Conservation (phyloP, 352 stramenopile species). For the Globisporangium orthogonon region DNA sequence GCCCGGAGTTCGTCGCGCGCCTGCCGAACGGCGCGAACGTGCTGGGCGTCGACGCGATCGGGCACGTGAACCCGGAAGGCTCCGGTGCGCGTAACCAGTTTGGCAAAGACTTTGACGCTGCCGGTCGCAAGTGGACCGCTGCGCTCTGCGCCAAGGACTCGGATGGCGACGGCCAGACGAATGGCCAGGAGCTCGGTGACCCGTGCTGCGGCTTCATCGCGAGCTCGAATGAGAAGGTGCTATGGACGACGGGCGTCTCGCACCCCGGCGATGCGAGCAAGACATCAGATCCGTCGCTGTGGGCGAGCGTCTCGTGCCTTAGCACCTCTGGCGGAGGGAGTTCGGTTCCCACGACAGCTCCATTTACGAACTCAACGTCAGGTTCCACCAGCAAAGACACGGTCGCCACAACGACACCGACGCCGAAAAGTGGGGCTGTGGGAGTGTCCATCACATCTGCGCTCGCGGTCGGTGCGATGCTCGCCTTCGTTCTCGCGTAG, state of each 20-base stretch:
- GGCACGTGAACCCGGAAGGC: constrained; percentile 19
- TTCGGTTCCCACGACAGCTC: neutral
- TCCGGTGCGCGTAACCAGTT: constrained; percentile 22
- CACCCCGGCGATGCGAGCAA: constrained; percentile 17
- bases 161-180: constrained; percentile 41
- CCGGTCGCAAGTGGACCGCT: constrained; percentile 25
- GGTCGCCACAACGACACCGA: neutral
- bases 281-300: constrained; percentile 19
- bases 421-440: neutral
- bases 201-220: constrained; percentile 30
- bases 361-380: neutral
- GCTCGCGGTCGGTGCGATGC: constrained; percentile 1
- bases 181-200: constrained; percentile 58
- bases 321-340: neutral
- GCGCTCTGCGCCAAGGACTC: constrained; percentile 27
- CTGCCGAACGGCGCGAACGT: constrained; percentile 1
- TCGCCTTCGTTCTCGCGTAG: neutral
- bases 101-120: constrained; percentile 15
- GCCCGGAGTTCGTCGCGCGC: neutral
- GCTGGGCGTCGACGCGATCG: constrained; percentile 13
- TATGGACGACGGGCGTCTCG: constrained; percentile 21
- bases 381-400: neutral
- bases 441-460: neutral
- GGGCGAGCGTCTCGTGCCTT: constrained; percentile 9
- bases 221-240: constrained; percentile 2